A percentile compares a stretch with the other conserved stretches of the same genome.
Evolutionary conservation across 2,329 filamentous ascomycete species (phyloP).

Genomic region (Coleophoma cylindrospora): DNA sequence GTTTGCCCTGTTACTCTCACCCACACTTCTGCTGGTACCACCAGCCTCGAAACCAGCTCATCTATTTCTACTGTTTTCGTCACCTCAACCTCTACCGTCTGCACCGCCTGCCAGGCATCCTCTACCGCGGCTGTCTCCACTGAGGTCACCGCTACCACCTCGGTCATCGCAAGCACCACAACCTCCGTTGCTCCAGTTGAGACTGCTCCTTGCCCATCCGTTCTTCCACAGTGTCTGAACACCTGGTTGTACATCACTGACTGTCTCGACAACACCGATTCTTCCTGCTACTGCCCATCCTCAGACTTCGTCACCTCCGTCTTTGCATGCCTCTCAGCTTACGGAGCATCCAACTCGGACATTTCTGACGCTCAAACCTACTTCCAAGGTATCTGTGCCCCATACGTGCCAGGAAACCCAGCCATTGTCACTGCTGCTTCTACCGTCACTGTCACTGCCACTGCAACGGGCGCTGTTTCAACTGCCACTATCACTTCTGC

Average conservation of each 20-base stretch:
- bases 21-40: conserved; percentile 6
- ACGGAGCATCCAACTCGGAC: conserved; percentile 62
- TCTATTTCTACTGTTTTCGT: neutral
- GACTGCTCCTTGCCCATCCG: conserved; percentile 45
- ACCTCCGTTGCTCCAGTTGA: conserved; percentile 28
- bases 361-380: conserved; percentile 70
- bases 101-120: neutral
- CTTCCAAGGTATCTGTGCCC: conserved; percentile 88
- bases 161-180: conserved; percentile 5
- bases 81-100: conserved; percentile 21
- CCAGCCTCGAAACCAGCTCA: conserved; percentile 11
- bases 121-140: neutral
- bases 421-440: conserved; percentile 75
- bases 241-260: conserved; percentile 73
- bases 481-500: conserved; percentile 9
- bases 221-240: conserved; percentile 86
- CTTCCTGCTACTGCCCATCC: conserved; percentile 81
- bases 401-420: conserved; percentile 72
- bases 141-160: conserved; percentile 14
- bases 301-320: conserved; percentile 71
- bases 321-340: conserved; percentile 75
- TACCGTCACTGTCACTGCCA: conserved; percentile 41
- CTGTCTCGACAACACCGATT: conserved; percentile 82
- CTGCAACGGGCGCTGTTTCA: conserved; percentile 45
- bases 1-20: conserved; percentile 6